These are phyloP conservation scores for Solanum dulcamara DNA, from an alignment of 257 asterid species.

Conservation along the genomic window DNA sequence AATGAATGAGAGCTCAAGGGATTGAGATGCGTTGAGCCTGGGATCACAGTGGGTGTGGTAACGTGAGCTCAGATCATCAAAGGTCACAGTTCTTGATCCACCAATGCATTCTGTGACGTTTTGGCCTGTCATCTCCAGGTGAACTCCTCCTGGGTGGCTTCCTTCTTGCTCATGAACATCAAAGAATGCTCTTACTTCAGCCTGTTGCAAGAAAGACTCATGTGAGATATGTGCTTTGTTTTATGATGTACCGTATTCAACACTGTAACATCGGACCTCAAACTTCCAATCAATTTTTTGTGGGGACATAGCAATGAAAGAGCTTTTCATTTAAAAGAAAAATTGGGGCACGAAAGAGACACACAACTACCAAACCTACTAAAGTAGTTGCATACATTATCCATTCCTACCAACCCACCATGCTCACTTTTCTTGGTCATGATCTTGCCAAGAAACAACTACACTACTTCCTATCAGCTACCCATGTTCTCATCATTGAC, in stretches of 20 bases:
- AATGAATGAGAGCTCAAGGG: constrained; percentile 66
- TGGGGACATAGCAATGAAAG: background rate
- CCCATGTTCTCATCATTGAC: background rate
- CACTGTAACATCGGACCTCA: background rate
- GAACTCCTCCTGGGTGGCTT: constrained; percentile 76
- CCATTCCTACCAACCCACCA: background rate
- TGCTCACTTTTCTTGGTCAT: background rate
- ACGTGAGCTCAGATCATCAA: constrained; percentile 69
- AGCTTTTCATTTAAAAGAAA: background rate
- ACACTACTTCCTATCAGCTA: background rate
- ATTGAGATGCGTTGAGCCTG: constrained; percentile 69
- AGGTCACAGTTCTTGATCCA: constrained; percentile 65
- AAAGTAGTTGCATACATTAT: background rate
- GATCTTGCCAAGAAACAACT: background rate
- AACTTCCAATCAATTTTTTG: background rate
- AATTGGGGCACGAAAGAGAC: constrained; percentile 15
- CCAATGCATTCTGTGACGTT: constrained; percentile 85
- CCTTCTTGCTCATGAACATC: constrained; percentile 92
- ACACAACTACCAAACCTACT: constrained; percentile 11
- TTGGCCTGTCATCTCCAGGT: constrained; percentile 84
- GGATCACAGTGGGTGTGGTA: constrained; percentile 88
- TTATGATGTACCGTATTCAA: background rate
- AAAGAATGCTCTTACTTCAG: constrained; percentile 77
- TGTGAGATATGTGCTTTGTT: background rate
- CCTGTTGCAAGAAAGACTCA: constrained; percentile 23